Evolutionary conservation across 441 rosid species (phyloP).

Genomic region (Brassica balearica): DNA sequence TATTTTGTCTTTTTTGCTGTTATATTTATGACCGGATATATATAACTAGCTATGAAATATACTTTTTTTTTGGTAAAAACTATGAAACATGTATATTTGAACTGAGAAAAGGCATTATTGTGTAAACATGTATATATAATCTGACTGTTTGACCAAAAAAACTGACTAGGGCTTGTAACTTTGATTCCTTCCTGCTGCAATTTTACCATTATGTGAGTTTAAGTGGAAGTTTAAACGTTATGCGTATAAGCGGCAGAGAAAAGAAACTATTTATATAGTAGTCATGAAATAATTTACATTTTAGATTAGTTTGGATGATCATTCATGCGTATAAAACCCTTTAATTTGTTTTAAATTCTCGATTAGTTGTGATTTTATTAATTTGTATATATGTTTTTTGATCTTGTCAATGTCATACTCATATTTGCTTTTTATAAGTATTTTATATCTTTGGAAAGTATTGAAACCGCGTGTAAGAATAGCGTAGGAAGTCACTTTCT

Average conservation of each 20-base stretch:
- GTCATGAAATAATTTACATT: background rate
- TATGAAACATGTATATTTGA: no score
- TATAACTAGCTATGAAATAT: background rate
- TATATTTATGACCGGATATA: background rate
- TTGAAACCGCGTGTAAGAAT: slow-evolving; percentile 47
- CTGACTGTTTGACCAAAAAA: background rate
- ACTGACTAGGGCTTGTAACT: no score
- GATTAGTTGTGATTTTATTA: background rate
- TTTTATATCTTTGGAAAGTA: slow-evolving; percentile 26
- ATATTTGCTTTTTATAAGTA: background rate
- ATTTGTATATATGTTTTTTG: slow-evolving; percentile 14
- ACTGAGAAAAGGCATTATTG: background rate
- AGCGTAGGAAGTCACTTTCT: slow-evolving; percentile 43
- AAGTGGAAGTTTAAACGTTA: background rate
- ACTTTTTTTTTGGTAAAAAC: no score
- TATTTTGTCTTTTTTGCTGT: background rate
- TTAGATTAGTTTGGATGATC: slow-evolving; percentile 2
- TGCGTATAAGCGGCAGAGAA: background rate
- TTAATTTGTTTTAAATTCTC: background rate
- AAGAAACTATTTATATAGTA: background rate
- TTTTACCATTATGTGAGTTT: background rate
- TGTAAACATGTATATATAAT: background rate
- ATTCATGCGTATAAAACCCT: background rate
- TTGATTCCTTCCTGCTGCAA: background rate
- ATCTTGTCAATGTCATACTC: slow-evolving; percentile 17